Conservation (phyloP, 169 alveolate species). For the Plasmodium blacklocki region DNA sequence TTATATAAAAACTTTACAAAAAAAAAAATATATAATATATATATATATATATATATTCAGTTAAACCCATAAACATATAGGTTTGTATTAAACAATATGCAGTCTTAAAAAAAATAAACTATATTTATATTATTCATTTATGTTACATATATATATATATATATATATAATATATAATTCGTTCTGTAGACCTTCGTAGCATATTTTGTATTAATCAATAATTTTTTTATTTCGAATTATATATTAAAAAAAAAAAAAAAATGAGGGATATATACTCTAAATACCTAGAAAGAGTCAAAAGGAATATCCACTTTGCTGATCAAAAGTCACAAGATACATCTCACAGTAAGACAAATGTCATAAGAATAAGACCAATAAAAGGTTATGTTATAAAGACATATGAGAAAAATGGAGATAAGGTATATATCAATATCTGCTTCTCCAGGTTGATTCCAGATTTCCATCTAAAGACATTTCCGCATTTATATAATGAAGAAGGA, state of each 20-base stretch:
- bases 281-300: conserved; percentile 7
- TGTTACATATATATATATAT: no score
- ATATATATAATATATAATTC: no score
- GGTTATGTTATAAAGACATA: conserved; percentile 77
- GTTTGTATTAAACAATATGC: no score
- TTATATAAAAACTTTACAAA: no score
- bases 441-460: conserved; percentile 70
- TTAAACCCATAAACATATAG: no score
- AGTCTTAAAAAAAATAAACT: no score
- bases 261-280: conserved; percentile 24
- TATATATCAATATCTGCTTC: conserved; percentile 59
- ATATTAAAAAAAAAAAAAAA: conserved; percentile 1
- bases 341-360: conserved; percentile 31
- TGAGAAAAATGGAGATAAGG: conserved; percentile 73
- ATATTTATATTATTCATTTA: no score
- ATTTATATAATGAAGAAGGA: conserved; percentile 57
- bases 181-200: background rate
- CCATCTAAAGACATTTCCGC: conserved; percentile 68
- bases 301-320: conserved; percentile 40
- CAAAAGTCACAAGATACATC: conserved; percentile 18
- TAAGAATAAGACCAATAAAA: conserved; percentile 73
- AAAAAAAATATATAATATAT: no score
- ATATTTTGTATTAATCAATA: background rate
- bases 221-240: background rate
- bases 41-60: no score